phyloP scores from a whole-genome alignment of 2,329 filamentous ascomycete species.

The Phaeomoniella chlamydospora region DNA sequence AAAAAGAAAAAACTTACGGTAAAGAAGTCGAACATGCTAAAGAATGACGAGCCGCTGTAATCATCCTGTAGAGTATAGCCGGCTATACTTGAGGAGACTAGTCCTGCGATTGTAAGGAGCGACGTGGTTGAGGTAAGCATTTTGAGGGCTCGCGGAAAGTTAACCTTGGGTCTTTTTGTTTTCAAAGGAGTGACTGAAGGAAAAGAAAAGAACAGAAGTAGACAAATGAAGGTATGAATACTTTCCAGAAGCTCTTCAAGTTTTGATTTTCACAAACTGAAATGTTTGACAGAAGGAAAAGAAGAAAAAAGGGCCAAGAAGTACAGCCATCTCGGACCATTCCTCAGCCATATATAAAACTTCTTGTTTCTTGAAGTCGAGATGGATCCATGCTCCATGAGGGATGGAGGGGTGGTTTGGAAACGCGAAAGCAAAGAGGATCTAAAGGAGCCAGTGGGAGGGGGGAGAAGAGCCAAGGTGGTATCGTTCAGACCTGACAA shows the following conservation, averaged over 20 bases:
- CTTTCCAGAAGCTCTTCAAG: too few relatives aligned
- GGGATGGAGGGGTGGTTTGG: neutral
- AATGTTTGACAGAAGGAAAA: too few relatives aligned
- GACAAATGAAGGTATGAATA: constrained; percentile 7
- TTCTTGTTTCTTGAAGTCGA: neutral
- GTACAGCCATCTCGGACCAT: neutral
- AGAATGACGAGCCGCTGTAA: constrained; percentile 32
- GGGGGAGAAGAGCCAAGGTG: neutral
- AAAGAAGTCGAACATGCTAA: constrained; percentile 37
- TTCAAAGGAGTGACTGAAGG: constrained; percentile 1
- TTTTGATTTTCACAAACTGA: too few relatives aligned
- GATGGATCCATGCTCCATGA: neutral
- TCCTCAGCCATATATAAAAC: neutral
- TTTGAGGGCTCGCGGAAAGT: constrained; percentile 1
- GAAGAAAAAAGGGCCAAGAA: neutral
- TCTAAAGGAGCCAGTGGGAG: neutral
- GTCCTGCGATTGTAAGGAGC: constrained; percentile 8
- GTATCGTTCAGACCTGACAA: neutral
- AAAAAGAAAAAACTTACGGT: constrained; percentile 20
- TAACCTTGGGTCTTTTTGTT: neutral
- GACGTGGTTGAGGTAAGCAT: constrained; percentile 9
- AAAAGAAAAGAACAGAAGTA: constrained; percentile 5
- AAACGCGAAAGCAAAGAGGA: too few relatives aligned
- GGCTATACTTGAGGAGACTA: constrained; percentile 15
- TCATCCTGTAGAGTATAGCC: constrained; percentile 31